Evolutionary conservation across 2,329 filamentous ascomycete genomes (phyloP).

Genomic region (Orbilia brochopaga): DNA sequence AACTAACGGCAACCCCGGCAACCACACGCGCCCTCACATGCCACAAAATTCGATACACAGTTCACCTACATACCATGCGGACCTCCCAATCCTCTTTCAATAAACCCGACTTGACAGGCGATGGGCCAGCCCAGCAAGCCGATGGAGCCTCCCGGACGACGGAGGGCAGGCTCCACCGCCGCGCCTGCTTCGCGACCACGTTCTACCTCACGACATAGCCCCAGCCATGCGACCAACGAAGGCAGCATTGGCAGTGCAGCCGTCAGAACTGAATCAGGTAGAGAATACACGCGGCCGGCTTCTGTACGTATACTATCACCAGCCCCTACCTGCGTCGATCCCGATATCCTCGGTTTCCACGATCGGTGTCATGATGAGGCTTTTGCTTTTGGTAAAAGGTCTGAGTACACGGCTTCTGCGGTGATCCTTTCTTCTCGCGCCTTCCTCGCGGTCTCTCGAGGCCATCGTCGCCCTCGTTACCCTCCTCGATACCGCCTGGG

Average conservation of each 20-base stretch:
- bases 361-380: conserved; percentile 33
- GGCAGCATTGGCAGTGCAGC: no score
- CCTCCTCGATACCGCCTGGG: conserved; percentile 19
- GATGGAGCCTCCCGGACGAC: neutral
- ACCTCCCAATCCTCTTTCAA: neutral
- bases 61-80: neutral
- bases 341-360: neutral
- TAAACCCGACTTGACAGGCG: neutral
- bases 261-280: no score
- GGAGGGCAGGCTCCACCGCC: neutral
- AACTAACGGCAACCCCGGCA: neutral
- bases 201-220: neutral
- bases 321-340: neutral
- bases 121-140: neutral
- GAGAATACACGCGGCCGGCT: neutral
- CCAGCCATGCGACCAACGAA: no score
- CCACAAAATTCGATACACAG: neutral
- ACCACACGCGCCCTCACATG: neutral
- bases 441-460: conserved; percentile 1
- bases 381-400: conserved; percentile 52
- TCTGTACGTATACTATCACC: neutral
- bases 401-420: conserved; percentile 31
- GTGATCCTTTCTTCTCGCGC: conserved; percentile 12
- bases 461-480: conserved; percentile 17
- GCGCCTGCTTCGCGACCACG: neutral